Evolutionary conservation across 2,329 filamentous ascomycete genomes (phyloP), one percentile per base, ranked within the genome.

Genomic region (Mycosphaerella arachidis): DNA sequence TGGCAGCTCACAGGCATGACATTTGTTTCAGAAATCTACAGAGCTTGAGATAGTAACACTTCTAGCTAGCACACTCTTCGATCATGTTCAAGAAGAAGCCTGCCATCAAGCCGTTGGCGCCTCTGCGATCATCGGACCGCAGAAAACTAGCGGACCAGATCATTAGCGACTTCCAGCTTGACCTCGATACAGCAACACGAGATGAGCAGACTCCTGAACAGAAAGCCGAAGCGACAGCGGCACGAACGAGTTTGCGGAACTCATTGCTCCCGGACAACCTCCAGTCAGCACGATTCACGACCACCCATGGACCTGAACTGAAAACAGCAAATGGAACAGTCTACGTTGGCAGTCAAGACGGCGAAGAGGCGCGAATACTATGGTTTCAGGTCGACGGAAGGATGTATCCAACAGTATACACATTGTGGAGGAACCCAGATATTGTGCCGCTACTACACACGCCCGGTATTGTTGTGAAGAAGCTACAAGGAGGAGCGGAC

Each of bases 101-200:
- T 2, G 67, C 62, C 80, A 83, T 89, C 77, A 89, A 89, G 76
- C 84, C 86, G 18, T 77, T 87, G 12, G 80, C 86, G 4, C 85
- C 86, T 45, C 75, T 89, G 55, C 82, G 86, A 57, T 88, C 86
- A 5, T 88, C 86, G 1, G 86, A 89, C 68, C 81, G 86, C 60
- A 80, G 86, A 60, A 86, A 84, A 67, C 83, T 86, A 37, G 86
- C 86, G 53, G 85, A 88, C 68, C 81, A 86, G 65, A 87, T 89
- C 67, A 88, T 89, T 68, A 73, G 79, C 63, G 82, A 86, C 66
- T 87, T 86, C 68, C 74, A 78, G 37, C 78, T 87, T 61, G 53
- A 66, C 31, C 58, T 48, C 24, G 53, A 40, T 43, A 51, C 29
- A 20, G 37, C 57, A 27, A 33, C 46, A 16, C 68, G 72, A 54